phyloP scores from a whole-genome alignment of 768 basidiomycete species.

The Boletus insuetus region DNA sequence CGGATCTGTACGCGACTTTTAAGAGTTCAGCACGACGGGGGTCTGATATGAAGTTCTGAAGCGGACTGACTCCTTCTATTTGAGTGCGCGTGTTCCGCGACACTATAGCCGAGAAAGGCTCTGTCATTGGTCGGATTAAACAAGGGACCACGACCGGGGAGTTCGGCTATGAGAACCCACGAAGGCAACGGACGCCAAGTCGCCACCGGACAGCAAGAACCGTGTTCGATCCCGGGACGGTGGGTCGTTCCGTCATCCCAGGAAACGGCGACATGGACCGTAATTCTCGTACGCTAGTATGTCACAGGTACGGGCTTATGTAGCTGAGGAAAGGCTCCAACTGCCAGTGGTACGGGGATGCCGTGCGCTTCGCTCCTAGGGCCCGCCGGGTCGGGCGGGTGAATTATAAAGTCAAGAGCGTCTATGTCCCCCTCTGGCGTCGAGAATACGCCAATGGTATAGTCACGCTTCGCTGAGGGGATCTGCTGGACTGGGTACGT shows the following conservation, averaged over 20 bases:
- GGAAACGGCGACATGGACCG: slow-evolving; percentile 8
- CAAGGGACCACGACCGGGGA: slow-evolving; percentile 7
- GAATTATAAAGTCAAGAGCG: slow-evolving; percentile 1
- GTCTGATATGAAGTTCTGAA: neutral
- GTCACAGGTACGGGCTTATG: slow-evolving; percentile 4
- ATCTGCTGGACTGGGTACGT: neutral
- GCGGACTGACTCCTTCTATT: neutral
- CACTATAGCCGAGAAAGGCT: neutral
- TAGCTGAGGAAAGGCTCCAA: slow-evolving; percentile 4
- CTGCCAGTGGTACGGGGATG: slow-evolving; percentile 3
- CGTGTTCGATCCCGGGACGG: neutral
- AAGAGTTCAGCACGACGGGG: neutral
- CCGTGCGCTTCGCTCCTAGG: slow-evolving; percentile 2
- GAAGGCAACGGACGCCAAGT: slow-evolving; percentile 9
- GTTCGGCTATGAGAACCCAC: slow-evolving; percentile 11
- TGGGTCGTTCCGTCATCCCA: slow-evolving; percentile 3
- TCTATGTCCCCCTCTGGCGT: neutral
- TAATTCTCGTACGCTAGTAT: slow-evolving; percentile 8
- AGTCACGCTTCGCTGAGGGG: slow-evolving; percentile 2
- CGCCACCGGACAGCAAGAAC: slow-evolving; percentile 14
- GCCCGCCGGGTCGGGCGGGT: slow-evolving; percentile 4
- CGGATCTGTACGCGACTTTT: neutral
- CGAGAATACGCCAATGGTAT: neutral
- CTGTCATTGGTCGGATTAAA: neutral
- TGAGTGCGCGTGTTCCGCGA: neutral